These are phyloP conservation scores for Metschnikowia drakensbergensis DNA, from an alignment of 805 yeast genomes.

Conservation along the genomic window DNA sequence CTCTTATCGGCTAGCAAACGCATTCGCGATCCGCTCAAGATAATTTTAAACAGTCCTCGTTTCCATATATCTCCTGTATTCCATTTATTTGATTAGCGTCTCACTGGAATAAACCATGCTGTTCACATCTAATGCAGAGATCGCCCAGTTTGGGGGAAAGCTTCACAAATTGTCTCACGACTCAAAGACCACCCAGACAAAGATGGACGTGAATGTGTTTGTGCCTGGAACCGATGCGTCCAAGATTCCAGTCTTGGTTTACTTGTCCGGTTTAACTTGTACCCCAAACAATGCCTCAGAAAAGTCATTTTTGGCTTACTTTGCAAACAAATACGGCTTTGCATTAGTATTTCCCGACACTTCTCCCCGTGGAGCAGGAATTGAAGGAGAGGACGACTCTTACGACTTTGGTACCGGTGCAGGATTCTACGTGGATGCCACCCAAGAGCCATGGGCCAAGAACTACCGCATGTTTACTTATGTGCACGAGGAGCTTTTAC, in stretches of 20 bases:
- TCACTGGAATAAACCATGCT: constrained; percentile 31
- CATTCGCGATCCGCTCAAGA: not conserved
- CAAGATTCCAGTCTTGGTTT: constrained; percentile 67
- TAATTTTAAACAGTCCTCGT: not conserved
- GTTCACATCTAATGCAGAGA: constrained; percentile 50
- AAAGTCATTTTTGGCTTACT: constrained; percentile 82
- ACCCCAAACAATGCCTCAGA: constrained; percentile 91
- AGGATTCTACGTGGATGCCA: constrained; percentile 88
- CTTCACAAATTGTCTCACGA: constrained; percentile 72
- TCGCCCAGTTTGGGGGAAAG: constrained; percentile 69
- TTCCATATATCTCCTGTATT: too few relatives aligned
- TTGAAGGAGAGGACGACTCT: constrained; percentile 74
- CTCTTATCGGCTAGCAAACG: not conserved
- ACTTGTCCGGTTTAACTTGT: constrained; percentile 87
- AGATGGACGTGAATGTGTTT: constrained; percentile 82
- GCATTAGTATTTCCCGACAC: constrained; percentile 95
- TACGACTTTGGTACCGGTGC: constrained; percentile 96
- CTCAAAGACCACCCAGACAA: constrained; percentile 59
- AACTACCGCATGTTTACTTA: constrained; percentile 88
- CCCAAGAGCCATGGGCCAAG: constrained; percentile 61
- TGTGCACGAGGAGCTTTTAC: constrained; percentile 68
- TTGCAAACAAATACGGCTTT: constrained; percentile 77
- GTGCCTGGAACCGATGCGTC: constrained; percentile 52
- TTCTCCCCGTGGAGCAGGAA: constrained; percentile 82
- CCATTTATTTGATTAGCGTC: not conserved